Evolutionary conservation across 768 basidiomycete species (phyloP).

Genomic region (Leccinellum luteum): DNA sequence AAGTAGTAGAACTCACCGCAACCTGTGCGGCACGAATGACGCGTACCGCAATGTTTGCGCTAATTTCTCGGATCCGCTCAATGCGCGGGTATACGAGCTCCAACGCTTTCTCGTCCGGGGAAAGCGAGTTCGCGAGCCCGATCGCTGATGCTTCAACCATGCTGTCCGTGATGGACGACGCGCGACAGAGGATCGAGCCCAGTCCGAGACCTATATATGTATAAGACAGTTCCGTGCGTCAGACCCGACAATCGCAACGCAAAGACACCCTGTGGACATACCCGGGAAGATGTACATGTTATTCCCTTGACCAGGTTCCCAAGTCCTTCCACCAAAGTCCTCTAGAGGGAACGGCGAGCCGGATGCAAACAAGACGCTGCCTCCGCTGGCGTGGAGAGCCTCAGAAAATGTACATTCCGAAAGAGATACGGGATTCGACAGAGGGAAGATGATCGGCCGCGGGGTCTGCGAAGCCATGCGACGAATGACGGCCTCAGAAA

Average conservation of each 20-base stretch:
- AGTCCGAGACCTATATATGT: slow-evolving; percentile 50
- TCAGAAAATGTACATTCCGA: slow-evolving; percentile 81
- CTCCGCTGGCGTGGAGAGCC: slow-evolving; percentile 68
- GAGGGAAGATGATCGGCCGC: slow-evolving; percentile 88
- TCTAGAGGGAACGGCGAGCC: slow-evolving; percentile 82
- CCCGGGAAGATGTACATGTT: slow-evolving; percentile 89
- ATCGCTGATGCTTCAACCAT: slow-evolving; percentile 90
- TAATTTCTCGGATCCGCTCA: slow-evolving; percentile 84
- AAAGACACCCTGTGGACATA: slow-evolving; percentile 18
- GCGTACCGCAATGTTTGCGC: slow-evolving; percentile 63
- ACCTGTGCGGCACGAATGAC: slow-evolving; percentile 83
- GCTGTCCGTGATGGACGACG: slow-evolving; percentile 67
- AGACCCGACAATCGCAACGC: neutral
- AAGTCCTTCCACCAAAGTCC: slow-evolving; percentile 48
- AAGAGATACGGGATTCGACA: slow-evolving; percentile 84
- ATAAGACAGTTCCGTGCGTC: neutral
- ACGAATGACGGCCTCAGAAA: slow-evolving; percentile 66
- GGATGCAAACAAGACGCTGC: slow-evolving; percentile 79
- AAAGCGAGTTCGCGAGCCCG: slow-evolving; percentile 75
- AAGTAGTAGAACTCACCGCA: slow-evolving; percentile 45
- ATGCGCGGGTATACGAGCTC: slow-evolving; percentile 83
- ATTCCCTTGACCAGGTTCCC: slow-evolving; percentile 88
- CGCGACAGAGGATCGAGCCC: slow-evolving; percentile 70
- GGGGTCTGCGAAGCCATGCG: slow-evolving; percentile 78
- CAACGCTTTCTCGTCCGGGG: slow-evolving; percentile 57